Evolutionary conservation across 495 filamentous ascomycete genomes (phyloP).

Genomic region (Penicillium crystallinum): DNA sequence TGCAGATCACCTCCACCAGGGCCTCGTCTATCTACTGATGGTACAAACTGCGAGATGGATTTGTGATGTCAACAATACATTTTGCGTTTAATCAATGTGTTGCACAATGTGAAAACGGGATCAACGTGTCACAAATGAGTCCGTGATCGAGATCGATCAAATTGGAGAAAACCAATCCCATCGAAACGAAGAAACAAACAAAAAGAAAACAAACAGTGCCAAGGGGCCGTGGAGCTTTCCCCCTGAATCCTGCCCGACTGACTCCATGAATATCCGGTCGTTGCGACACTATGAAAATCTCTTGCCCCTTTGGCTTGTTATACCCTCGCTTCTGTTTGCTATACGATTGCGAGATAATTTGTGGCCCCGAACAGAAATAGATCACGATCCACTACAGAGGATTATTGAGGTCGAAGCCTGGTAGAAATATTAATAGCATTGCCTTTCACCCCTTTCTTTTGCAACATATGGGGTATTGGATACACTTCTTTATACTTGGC

Average conservation of each 20-base stretch:
- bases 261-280: background rate
- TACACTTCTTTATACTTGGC: background rate
- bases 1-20: slow-evolving; percentile 4
- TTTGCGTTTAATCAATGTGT: background rate
- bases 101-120: background rate
- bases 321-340: background rate
- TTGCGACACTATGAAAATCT: background rate
- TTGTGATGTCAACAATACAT: background rate
- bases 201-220: background rate
- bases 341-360: background rate
- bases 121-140: background rate
- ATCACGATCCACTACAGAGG: background rate
- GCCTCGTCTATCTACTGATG: background rate
- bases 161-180: too few species aligned
- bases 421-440: background rate
- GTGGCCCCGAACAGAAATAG: slow-evolving; percentile 2
- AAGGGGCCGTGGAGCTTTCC: slow-evolving; percentile 3
- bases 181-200: background rate
- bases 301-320: background rate
- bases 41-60: background rate
- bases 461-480: background rate
- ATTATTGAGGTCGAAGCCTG: background rate
- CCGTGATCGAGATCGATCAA: background rate
- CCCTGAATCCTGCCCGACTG: background rate
- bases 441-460: background rate